Evolutionary conservation across 2,329 filamentous ascomycete genomes (phyloP), one percentile per base, ranked within the genome.

Genomic region (Hymenoscyphus fructigenus): DNA sequence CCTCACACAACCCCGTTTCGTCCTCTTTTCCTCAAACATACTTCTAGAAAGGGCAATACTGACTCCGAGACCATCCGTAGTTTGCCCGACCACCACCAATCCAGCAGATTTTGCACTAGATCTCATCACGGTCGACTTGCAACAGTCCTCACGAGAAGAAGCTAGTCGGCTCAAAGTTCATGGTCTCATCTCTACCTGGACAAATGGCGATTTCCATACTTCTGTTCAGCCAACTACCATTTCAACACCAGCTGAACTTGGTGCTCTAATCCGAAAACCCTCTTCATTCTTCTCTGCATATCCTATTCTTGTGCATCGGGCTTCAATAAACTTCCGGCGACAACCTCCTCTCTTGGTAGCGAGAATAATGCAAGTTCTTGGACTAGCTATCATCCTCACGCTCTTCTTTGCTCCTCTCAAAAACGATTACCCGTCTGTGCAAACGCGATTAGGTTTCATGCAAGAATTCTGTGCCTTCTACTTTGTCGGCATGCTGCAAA

Each of bases 41-140:
- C n/a, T n/a, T n/a, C n/a, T n/a, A n/a, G n/a, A n/a, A n/a, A n/a
- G n/a, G n/a, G n/a, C n/a, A n/a, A n/a, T n/a, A n/a, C n/a, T n/a
- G n/a, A n/a, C n/a, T n/a, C n/a, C n/a, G n/a, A n/a, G n/a, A n/a
- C n/a, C n/a, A n/a, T n/a, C n/a, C n/a, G n/a, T n/a, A n/a, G 79
- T 85, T 14, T 93, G 90, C 71, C 88, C 89, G 0, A 79, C 81
- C 15, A 85, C 89, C 65, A 90, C 88, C 0, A 93, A 93, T 67
- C 90, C 91, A 0, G 90, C 91, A 0, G 91, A 93, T 74, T 93
- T 91, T 74, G 89, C 88, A 0, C 81, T 93, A 7, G 90, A 93
- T 70, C 81, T 92, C 59, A 91, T 93, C 60, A 93, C 90, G 0
- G 84, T 93, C 28, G 89, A 93, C 70, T 79, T 93, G 0, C 90